These are phyloP conservation scores for Metroxylon sagu DNA, from an alignment of 176 grass and related monocot genomes.

Conservation along the genomic window DNA sequence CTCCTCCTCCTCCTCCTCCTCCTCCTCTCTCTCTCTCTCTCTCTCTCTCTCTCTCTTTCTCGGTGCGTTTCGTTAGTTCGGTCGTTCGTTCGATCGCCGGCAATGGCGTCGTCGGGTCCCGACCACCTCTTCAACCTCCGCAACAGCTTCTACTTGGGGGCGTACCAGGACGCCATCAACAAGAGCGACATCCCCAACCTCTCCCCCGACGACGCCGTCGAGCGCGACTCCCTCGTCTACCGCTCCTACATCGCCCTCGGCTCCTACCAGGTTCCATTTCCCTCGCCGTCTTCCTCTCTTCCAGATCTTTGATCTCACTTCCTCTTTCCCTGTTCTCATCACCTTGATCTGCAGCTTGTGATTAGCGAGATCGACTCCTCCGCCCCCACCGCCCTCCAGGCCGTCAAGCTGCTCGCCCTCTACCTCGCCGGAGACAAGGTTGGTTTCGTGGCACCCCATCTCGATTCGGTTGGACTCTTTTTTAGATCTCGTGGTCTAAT, in stretches of 20 bases:
- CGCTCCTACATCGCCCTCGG: conserved; percentile 96
- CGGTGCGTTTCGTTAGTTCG: too few relatives aligned
- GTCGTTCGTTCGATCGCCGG: too few relatives aligned
- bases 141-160: conserved; percentile 94
- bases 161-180: conserved; percentile 95
- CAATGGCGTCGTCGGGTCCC: conserved; percentile 40
- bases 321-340: neutral
- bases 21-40: too few relatives aligned
- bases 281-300: neutral
- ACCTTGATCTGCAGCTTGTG: conserved; percentile 46
- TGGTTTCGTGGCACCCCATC: neutral
- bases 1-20: too few relatives aligned
- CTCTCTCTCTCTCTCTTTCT: too few relatives aligned
- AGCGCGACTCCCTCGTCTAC: conserved; percentile 83
- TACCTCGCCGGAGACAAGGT: conserved; percentile 71
- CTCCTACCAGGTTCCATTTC: conserved; percentile 56
- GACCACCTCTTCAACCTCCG: conserved; percentile 87
- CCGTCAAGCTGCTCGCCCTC: conserved; percentile 77
- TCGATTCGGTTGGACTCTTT: too few relatives aligned
- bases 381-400: conserved; percentile 85
- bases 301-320: neutral
- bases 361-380: conserved; percentile 88
- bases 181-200: conserved; percentile 78
- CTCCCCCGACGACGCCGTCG: conserved; percentile 51
- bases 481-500: too few relatives aligned